Evolutionary conservation across 345 rosid genomes (phyloP).

Genomic region (Durio zibethinus): DNA sequence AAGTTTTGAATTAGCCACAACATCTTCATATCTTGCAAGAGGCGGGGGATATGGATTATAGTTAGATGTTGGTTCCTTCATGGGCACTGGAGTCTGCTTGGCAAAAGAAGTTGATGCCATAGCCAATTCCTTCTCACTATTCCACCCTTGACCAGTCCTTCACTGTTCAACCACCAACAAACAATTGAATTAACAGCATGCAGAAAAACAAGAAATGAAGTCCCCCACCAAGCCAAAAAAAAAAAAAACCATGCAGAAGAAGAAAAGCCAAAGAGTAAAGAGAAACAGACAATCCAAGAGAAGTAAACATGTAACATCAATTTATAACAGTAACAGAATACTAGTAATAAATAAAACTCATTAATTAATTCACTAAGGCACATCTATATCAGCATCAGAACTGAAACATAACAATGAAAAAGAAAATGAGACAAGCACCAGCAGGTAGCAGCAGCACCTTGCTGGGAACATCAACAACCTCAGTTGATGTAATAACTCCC

Average conservation of each 20-base stretch:
- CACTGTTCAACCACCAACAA: slow-evolving; percentile 23
- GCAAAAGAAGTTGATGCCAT: slow-evolving; percentile 89
- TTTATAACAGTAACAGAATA: slow-evolving; percentile 3
- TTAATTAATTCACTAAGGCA: neutral
- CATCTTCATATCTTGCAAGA: slow-evolving; percentile 66
- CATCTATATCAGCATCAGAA: slow-evolving; percentile 3
- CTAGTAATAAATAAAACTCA: neutral
- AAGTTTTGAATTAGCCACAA: slow-evolving; percentile 50
- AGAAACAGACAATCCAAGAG: slow-evolving; percentile 18
- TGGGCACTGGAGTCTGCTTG: slow-evolving; percentile 49
- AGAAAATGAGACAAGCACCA: neutral
- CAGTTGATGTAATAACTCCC: slow-evolving; percentile 39
- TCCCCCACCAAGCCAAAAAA: slow-evolving; percentile 10
- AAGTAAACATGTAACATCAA: neutral
- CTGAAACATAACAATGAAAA: slow-evolving; percentile 14
- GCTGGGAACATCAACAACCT: slow-evolving; percentile 22
- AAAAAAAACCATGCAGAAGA: neutral
- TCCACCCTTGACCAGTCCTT: slow-evolving; percentile 6
- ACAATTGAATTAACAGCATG: slow-evolving; percentile 15
- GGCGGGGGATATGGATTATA: slow-evolving; percentile 52
- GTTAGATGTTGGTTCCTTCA: slow-evolving; percentile 41
- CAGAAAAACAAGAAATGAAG: slow-evolving; percentile 1
- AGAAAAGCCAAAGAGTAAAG: slow-evolving; percentile 18
- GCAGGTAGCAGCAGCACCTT: slow-evolving; percentile 7
- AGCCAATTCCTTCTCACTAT: slow-evolving; percentile 28